Conservation (phyloP, 345 rosid species). For the Gossypium mustelinum region DNA sequence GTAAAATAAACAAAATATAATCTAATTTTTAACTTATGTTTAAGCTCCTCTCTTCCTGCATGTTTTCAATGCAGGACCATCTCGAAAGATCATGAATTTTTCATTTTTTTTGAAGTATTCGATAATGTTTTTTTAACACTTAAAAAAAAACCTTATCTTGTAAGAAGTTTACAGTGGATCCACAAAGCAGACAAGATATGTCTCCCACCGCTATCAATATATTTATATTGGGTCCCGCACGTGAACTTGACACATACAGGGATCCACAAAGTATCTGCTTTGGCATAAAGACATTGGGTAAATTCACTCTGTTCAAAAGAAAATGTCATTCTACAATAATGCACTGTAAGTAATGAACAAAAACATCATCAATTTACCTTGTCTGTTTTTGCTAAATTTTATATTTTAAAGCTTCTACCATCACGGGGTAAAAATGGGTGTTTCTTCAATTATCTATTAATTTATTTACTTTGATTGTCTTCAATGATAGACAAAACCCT, state of each 20-base stretch:
- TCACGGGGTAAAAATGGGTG: not conserved
- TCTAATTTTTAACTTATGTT: accelerated
- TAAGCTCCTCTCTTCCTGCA: no score
- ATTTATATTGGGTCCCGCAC: not conserved
- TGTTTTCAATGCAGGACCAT: no score
- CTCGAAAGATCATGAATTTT: no score
- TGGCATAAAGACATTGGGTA: not conserved
- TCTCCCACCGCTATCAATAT: conserved; percentile 10
- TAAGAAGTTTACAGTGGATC: conserved; percentile 7
- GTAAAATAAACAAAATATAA: no score
- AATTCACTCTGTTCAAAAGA: conserved; percentile 14
- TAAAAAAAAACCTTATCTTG: conserved; percentile 9
- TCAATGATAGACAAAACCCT: no score
- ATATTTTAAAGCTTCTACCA: not conserved
- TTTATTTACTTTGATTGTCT: not conserved
- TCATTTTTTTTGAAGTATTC: no score
- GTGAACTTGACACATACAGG: conserved; percentile 13
- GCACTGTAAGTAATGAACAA: not conserved
- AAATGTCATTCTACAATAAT: not conserved
- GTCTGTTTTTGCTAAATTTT: not conserved
- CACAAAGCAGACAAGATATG: conserved; percentile 18
- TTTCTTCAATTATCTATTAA: not conserved
- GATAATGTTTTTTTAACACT: no score
- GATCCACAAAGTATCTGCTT: not conserved
- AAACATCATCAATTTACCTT: not conserved